Conservation (phyloP, 1,284 basidiomycete genomes). For the Ceratobasidium sp. region DNA sequence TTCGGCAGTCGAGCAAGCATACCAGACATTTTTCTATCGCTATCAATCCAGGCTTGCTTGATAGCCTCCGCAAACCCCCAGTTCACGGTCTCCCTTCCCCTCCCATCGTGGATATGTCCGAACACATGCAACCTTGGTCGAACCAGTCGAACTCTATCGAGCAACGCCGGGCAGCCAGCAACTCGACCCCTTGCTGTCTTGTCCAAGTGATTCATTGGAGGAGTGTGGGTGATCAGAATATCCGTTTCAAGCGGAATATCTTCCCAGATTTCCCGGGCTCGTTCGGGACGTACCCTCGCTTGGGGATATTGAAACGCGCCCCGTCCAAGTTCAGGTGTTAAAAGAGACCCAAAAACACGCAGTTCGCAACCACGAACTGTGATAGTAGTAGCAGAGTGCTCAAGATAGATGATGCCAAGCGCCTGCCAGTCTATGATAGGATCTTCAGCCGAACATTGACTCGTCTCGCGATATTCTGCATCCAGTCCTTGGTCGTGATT, state of each 20-base stretch:
- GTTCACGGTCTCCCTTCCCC: constrained; percentile 55
- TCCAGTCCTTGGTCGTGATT: constrained; percentile 59
- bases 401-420: constrained; percentile 55
- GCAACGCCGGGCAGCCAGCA: constrained; percentile 57
- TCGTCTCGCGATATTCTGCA: constrained; percentile 27
- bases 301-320: constrained; percentile 59
- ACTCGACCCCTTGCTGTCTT: constrained; percentile 23
- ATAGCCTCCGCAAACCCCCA: constrained; percentile 56
- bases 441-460: background rate
- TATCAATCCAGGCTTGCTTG: background rate
- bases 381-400: constrained; percentile 54
- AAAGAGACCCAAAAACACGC: constrained; percentile 58
- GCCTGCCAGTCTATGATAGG: constrained; percentile 23
- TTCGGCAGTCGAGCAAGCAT: background rate
- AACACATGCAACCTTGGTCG: constrained; percentile 60
- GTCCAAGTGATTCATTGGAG: constrained; percentile 59
- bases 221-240: constrained; percentile 63
- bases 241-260: constrained; percentile 56
- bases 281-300: constrained; percentile 43
- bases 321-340: constrained; percentile 57
- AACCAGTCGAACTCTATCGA: constrained; percentile 56
- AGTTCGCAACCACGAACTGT: constrained; percentile 54
- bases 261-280: constrained; percentile 51
- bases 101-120: constrained; percentile 61
- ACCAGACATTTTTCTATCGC: background rate